Percentiles rank a stretch among this genome's conserved stretches.
These are phyloP conservation scores for Trichomonas vaginalis DNA, from an alignment of 208 protist genomes.

Conservation along the genomic window DNA sequence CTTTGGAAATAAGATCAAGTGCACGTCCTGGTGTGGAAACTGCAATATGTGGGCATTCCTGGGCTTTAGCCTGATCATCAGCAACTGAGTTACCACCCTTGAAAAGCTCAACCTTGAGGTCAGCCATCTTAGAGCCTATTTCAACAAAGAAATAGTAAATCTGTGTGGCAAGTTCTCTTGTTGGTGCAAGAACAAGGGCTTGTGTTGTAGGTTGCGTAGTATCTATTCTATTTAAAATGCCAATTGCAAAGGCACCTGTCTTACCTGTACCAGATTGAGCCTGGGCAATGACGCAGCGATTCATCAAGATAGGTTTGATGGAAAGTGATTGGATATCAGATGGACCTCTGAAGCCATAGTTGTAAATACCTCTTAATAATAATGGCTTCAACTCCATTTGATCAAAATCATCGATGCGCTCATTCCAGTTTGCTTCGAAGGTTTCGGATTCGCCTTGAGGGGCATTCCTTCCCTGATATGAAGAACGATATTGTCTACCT, in stretches of 20 bases:
- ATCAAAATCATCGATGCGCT: constrained; percentile 59
- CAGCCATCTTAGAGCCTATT: constrained; percentile 80
- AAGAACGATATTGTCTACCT: not conserved
- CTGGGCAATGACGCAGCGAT: constrained; percentile 84
- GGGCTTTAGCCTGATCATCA: constrained; percentile 73
- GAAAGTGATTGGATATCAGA: constrained; percentile 89
- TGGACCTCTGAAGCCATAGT: constrained; percentile 85
- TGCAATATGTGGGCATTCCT: constrained; percentile 66
- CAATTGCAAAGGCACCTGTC: constrained; percentile 83
- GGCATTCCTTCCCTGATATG: not conserved
- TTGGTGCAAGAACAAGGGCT: constrained; percentile 81
- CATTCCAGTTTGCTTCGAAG: constrained; percentile 11
- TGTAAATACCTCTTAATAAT: constrained; percentile 85
- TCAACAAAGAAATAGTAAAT: constrained; percentile 60
- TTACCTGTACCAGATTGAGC: constrained; percentile 95
- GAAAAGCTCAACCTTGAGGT: constrained; percentile 43
- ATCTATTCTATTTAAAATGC: constrained; percentile 32
- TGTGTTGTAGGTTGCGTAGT: constrained; percentile 54
- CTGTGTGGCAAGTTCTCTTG: constrained; percentile 85
- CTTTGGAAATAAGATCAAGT: constrained; percentile 81
- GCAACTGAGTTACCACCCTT: constrained; percentile 75
- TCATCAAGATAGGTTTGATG: constrained; percentile 57
- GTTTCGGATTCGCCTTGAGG: not conserved
- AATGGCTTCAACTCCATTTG: constrained; percentile 85
- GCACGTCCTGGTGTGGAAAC: constrained; percentile 91